These are phyloP conservation scores for Amyloporia xantha DNA, from an alignment of 768 basidiomycete species.

Conservation along the genomic window DNA sequence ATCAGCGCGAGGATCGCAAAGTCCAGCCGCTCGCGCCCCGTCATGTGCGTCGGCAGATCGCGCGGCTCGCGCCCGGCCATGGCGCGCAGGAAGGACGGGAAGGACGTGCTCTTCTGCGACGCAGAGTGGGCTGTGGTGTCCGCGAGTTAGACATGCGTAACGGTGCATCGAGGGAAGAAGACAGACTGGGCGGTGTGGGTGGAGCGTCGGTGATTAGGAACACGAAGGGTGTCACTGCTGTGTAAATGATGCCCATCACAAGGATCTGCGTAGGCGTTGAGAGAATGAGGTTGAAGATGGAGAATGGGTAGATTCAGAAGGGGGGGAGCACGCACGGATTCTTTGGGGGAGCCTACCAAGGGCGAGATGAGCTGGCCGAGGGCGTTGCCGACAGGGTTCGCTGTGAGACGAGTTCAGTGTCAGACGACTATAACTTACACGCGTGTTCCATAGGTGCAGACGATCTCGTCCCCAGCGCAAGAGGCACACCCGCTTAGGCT, in stretches of 20 bases:
- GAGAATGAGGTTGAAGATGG: too few relatives aligned
- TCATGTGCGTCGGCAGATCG: slow-evolving; percentile 38
- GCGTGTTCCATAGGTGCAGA: not conserved
- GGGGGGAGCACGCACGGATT: slow-evolving; percentile 40
- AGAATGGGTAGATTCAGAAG: too few relatives aligned
- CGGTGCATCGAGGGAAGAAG: not conserved
- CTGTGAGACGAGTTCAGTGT: slow-evolving; percentile 34
- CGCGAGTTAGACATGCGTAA: not conserved
- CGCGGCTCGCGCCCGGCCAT: slow-evolving; percentile 33
- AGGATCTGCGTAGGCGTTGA: slow-evolving; percentile 65
- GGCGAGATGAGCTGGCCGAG: slow-evolving; percentile 71
- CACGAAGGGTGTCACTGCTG: slow-evolving; percentile 51
- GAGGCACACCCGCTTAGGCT: not conserved
- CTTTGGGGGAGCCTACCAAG: slow-evolving; percentile 38
- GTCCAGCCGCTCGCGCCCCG: slow-evolving; percentile 59
- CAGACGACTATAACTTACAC: too few relatives aligned
- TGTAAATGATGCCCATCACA: slow-evolving; percentile 64
- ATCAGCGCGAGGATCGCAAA: slow-evolving; percentile 51
- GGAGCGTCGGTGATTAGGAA: slow-evolving; percentile 57
- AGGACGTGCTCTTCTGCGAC: slow-evolving; percentile 42
- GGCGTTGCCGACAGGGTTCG: slow-evolving; percentile 70
- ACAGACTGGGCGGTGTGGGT: slow-evolving; percentile 73
- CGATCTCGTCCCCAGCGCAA: slow-evolving; percentile 1
- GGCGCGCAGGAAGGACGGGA: slow-evolving; percentile 46
- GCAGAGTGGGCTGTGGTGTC: slow-evolving; percentile 55